These are phyloP conservation scores for Oryza rufipogon DNA, from an alignment of 176 grass and related monocot species.

Conservation along the genomic window DNA sequence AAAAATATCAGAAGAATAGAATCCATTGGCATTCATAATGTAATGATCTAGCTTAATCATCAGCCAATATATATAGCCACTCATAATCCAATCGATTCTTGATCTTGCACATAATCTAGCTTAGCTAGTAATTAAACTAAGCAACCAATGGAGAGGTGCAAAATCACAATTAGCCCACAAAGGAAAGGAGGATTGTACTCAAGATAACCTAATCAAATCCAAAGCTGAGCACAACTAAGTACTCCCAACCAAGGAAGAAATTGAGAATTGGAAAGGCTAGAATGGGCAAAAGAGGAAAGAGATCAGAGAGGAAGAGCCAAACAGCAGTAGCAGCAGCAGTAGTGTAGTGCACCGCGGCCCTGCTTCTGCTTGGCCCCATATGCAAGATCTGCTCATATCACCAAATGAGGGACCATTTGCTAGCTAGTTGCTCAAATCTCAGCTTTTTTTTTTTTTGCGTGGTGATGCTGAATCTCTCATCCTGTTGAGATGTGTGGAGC, in stretches of 20 bases:
- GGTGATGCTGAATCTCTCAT: neutral
- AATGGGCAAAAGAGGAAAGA: neutral
- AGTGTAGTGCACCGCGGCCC: neutral
- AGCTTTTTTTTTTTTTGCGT: neutral
- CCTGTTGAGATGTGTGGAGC: conserved; percentile 6
- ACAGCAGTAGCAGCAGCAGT: neutral
- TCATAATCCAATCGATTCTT: neutral
- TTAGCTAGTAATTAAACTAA: neutral
- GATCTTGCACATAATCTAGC: neutral
- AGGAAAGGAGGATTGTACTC: neutral
- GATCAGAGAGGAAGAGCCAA: neutral
- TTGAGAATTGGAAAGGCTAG: neutral
- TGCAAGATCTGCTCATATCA: conserved; percentile 17
- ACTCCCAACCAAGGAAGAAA: conserved; percentile 10
- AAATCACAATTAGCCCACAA: neutral
- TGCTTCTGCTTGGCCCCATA: neutral
- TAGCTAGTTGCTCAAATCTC: neutral
- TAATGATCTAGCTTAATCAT: neutral
- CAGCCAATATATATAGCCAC: neutral
- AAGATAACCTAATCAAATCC: conserved; percentile 24
- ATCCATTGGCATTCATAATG: neutral
- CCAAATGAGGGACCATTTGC: conserved; percentile 11
- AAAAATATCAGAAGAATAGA: neutral
- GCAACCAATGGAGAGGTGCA: neutral
- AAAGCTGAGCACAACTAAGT: neutral